Evolutionary conservation across 176 grass and related monocot genomes (phyloP).

Genomic region (Aegilops umbellulata): DNA sequence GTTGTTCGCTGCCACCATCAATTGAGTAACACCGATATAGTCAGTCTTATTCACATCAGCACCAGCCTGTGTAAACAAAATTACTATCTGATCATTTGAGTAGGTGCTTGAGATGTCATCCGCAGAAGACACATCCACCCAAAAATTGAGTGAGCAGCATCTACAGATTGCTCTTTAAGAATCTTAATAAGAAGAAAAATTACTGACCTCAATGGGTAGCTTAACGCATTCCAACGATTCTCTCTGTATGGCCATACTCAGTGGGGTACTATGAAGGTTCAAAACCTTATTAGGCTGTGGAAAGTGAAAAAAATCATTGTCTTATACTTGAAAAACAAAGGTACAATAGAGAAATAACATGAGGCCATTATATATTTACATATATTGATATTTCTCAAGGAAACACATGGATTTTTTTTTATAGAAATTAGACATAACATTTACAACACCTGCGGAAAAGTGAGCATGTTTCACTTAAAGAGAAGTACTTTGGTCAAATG

Average conservation of each 20-base stretch:
- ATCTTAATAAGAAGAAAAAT: not conserved
- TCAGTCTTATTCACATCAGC: not conserved
- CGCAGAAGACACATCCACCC: not conserved
- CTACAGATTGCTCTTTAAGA: not conserved
- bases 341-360: not conserved
- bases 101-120: not conserved
- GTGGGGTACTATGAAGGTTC: conserved; percentile 2
- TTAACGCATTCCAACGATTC: not conserved
- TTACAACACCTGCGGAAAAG: not conserved
- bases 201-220: conserved; percentile 4
- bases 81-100: not conserved
- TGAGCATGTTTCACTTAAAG: not conserved
- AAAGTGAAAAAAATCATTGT: not conserved
- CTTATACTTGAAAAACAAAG: not conserved
- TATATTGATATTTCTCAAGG: not conserved
- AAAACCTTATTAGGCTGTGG: conserved; percentile 16
- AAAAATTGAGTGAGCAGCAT: not conserved
- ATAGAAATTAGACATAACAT: not conserved
- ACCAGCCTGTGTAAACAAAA: conserved; percentile 5
- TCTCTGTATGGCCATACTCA: not conserved
- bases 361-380: not conserved
- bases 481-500: not conserved
- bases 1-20: conserved; percentile 16
- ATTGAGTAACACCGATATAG: not conserved
- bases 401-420: not conserved